These are phyloP conservation scores for Cyclocybe cylindracea DNA, from an alignment of 768 basidiomycete genomes.

Conservation along the genomic window DNA sequence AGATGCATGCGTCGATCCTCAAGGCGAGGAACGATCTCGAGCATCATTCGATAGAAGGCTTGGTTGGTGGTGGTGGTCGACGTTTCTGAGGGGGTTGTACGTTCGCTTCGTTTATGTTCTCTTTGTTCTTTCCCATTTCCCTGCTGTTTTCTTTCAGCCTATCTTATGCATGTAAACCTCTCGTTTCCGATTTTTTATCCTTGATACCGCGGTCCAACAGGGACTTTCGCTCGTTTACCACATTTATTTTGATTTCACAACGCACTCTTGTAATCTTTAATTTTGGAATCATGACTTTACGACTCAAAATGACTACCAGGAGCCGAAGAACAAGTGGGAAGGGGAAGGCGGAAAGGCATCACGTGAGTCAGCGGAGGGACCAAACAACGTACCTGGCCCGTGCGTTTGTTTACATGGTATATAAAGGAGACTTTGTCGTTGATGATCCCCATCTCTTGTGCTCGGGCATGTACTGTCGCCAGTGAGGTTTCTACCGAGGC, in stretches of 20 bases:
- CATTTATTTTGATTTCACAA: neutral
- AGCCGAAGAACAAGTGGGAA: neutral
- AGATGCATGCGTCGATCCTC: too few species aligned
- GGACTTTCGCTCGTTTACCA: conserved; percentile 12
- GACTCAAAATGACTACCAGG: neutral
- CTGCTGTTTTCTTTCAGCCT: neutral
- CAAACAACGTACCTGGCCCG: conserved; percentile 42
- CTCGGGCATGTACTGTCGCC: conserved; percentile 28
- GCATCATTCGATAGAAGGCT: conserved; percentile 92
- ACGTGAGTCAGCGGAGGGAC: neutral
- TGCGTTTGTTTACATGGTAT: conserved; percentile 43
- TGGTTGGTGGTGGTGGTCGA: conserved; percentile 62
- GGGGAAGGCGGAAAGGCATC: neutral
- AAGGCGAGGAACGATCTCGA: too few species aligned
- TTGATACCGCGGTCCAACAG: conserved; percentile 6
- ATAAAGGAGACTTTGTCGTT: conserved; percentile 29
- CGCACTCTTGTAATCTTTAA: conserved; percentile 6
- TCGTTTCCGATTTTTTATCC: neutral
- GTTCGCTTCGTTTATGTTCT: neutral
- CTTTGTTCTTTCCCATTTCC: neutral
- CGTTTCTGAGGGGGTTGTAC: conserved; percentile 41
- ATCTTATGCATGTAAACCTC: neutral
- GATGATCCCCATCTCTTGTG: conserved; percentile 62
- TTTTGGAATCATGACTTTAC: conserved; percentile 12
- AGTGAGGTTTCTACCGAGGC: conserved; percentile 89